phyloP scores from a whole-genome alignment of 805 yeast genomes.

The Schizosaccharomyces octosporus region DNA sequence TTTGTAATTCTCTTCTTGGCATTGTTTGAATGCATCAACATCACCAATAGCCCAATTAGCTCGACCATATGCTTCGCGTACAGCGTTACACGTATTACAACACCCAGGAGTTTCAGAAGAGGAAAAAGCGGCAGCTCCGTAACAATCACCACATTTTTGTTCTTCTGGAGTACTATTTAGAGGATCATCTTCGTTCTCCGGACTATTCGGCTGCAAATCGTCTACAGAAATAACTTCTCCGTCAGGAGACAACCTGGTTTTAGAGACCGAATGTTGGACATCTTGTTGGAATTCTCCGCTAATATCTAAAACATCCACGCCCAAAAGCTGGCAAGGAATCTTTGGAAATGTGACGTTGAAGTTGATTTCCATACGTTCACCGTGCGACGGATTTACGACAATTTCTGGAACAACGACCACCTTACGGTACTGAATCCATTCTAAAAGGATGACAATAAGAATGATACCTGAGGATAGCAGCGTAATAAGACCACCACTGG shows the following conservation, averaged over 20 bases:
- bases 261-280: conserved; percentile 44
- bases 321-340: conserved; percentile 61
- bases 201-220: conserved; percentile 15
- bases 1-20: conserved; percentile 75
- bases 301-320: conserved; percentile 70
- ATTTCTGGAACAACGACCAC: conserved; percentile 56
- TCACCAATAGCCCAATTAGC: conserved; percentile 75
- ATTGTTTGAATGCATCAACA: conserved; percentile 67
- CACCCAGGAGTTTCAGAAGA: conserved; percentile 35
- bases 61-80: conserved; percentile 51
- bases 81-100: conserved; percentile 70
- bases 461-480: conserved; percentile 39
- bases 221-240: conserved; percentile 26
- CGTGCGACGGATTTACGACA: conserved; percentile 48
- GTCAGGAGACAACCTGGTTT: conserved; percentile 32
- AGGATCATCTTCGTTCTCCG: conserved; percentile 4
- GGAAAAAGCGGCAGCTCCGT: conserved; percentile 29
- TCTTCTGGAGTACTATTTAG: conserved; percentile 10
- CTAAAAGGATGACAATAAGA: conserved; percentile 37
- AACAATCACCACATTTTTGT: conserved; percentile 60
- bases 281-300: conserved; percentile 67
- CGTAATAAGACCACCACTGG: conserved; percentile 77
- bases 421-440: conserved; percentile 48
- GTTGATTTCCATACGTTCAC: conserved; percentile 50
- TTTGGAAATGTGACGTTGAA: conserved; percentile 64